Conservation (phyloP, 805 yeast species). For the Phaffomyces antillensis region DNA sequence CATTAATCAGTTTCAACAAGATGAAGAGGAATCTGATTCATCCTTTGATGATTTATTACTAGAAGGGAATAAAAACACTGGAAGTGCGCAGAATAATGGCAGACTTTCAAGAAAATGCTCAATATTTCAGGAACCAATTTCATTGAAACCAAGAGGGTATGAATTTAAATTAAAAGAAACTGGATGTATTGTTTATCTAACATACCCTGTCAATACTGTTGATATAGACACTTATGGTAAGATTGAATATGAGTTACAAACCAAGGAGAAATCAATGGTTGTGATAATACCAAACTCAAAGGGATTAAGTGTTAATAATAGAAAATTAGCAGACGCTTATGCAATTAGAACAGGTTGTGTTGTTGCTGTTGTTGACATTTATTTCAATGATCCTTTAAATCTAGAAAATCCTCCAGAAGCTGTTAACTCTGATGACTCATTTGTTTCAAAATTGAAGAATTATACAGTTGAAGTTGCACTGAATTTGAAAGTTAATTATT, state of each 20-base stretch:
- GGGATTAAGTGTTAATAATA: conserved; percentile 18
- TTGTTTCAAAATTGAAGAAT: conserved; percentile 15
- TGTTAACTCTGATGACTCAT: background rate
- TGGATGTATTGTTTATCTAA: conserved; percentile 15
- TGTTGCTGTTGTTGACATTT: conserved; percentile 18
- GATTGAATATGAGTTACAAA: conserved; percentile 18
- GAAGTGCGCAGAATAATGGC: background rate
- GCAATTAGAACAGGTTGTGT: conserved; percentile 23
- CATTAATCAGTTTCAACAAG: background rate
- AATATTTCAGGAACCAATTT: conserved; percentile 10
- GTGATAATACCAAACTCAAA: conserved; percentile 21
- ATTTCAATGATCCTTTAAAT: conserved; percentile 17
- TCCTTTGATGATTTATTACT: conserved; percentile 16
- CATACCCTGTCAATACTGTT: conserved; percentile 17
- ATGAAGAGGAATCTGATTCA: conserved; percentile 5
- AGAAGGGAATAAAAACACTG: background rate
- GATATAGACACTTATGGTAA: conserved; percentile 20
- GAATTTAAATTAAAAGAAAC: conserved; percentile 14
- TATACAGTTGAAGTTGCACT: conserved; percentile 15
- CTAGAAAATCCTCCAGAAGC: conserved; percentile 4
- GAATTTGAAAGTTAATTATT: conserved; percentile 12
- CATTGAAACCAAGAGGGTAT: conserved; percentile 19
- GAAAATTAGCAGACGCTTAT: conserved; percentile 22
- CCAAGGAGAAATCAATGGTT: conserved; percentile 22
- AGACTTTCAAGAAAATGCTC: conserved; percentile 10